phyloP scores from a whole-genome alignment of 176 grass and related monocot genomes.

The Olyra latifolia region DNA sequence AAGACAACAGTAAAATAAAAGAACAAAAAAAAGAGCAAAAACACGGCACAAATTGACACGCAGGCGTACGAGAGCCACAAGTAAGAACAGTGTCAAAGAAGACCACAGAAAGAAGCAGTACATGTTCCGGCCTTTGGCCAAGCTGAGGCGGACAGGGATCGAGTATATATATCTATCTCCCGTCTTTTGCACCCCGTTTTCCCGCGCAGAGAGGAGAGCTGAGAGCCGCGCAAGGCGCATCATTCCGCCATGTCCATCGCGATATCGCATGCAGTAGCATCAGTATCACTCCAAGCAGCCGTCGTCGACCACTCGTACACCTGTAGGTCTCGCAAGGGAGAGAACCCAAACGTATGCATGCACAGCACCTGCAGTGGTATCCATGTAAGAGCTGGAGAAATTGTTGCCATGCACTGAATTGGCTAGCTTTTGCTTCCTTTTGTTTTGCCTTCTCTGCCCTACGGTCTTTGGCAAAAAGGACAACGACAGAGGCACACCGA shows the following conservation, averaged over 20 bases:
- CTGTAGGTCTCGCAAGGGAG: too few relatives aligned
- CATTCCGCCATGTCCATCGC: neutral
- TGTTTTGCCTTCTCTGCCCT: neutral
- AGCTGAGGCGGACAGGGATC: slow-evolving; percentile 29
- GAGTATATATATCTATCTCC: too few relatives aligned
- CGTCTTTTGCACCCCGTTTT: slow-evolving; percentile 24
- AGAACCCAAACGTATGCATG: too few relatives aligned
- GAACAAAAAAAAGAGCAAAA: neutral
- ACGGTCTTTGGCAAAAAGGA: neutral
- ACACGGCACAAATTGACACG: neutral
- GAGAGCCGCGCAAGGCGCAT: neutral
- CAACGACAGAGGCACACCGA: slow-evolving; percentile 3
- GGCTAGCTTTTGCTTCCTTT: neutral
- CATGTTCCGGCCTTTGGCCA: neutral
- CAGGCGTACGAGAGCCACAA: neutral
- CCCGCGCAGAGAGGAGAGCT: neutral
- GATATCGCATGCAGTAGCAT: neutral
- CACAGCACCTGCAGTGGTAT: too few relatives aligned
- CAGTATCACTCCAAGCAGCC: neutral
- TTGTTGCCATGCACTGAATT: neutral
- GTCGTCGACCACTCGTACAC: too few relatives aligned
- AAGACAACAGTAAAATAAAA: neutral
- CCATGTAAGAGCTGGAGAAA: too few relatives aligned
- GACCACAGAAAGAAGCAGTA: slow-evolving; percentile 4
- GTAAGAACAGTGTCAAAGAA: neutral